These are phyloP conservation scores for Cryphonectria naterciae DNA, from an alignment of 2,329 filamentous ascomycete species.

Conservation along the genomic window DNA sequence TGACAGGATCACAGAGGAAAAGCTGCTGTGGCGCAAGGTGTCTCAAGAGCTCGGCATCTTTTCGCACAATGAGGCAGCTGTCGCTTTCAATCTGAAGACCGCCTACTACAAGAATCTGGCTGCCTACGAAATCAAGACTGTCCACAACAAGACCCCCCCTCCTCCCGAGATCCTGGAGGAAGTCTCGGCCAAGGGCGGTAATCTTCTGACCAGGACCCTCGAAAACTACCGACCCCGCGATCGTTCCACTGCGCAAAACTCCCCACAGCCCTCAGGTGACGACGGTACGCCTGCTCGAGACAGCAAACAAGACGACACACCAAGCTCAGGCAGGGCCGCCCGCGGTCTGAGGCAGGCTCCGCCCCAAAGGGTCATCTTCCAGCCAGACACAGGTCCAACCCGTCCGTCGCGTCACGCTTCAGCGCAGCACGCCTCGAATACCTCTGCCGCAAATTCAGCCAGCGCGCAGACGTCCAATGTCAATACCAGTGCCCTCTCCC, in stretches of 20 bases:
- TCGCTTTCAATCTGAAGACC: constrained; percentile 84
- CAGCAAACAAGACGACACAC: constrained; percentile 53
- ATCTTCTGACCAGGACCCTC: constrained; percentile 75
- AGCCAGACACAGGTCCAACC: constrained; percentile 72
- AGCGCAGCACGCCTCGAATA: constrained; percentile 44
- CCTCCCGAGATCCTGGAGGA: constrained; percentile 88
- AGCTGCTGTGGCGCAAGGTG: constrained; percentile 83
- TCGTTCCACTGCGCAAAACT: constrained; percentile 58
- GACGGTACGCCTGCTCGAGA: constrained; percentile 63
- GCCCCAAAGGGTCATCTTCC: constrained; percentile 81
- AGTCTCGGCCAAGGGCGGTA: constrained; percentile 82
- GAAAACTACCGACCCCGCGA: constrained; percentile 69
- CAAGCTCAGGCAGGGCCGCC: constrained; percentile 60
- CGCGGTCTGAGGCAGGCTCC: constrained; percentile 79
- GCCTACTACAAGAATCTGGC: constrained; percentile 89
- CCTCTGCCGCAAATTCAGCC: neutral
- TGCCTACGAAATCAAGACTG: constrained; percentile 80
- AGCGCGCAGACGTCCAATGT: constrained; percentile 31
- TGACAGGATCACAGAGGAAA: constrained; percentile 80
- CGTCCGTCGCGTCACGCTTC: constrained; percentile 65
- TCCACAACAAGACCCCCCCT: constrained; percentile 80
- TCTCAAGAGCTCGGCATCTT: constrained; percentile 76
- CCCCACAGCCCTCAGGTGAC: constrained; percentile 61
- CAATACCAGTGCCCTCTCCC: constrained; percentile 35
- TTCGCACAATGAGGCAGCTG: constrained; percentile 76